Base-by-base conservation (phyloP, 2,329 filamentous ascomycete species). In the Calonectria pseudoreteaudii region DNA sequence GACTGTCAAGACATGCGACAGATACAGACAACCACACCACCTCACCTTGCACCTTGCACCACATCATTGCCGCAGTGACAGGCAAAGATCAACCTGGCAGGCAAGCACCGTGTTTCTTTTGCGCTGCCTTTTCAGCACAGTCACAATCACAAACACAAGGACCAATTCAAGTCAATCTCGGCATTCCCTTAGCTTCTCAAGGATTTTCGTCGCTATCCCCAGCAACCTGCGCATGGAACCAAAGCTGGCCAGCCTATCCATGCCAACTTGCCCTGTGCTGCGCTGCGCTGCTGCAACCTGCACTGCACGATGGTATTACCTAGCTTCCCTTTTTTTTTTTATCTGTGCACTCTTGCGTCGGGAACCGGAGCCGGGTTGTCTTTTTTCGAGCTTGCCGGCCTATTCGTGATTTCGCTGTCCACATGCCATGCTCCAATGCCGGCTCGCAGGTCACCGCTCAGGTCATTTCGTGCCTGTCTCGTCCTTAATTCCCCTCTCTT, bases 361-460 rank as follows among this genome's bases (percentile, higher is more conserved):
- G 31, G 44, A 77, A 70, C 70, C 69, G 60, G 71, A 68, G 70
- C 66, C 71, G 41, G 68, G 71, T 65, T n/a, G n/a, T n/a, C n/a
- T n/a, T 50, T 64, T 58, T 26, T 28, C 28, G 23, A 30, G 36
- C 47, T 36, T 66, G 60, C 50, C 53, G 38, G 41, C 30, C 53
- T 68, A 34, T 36, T 44, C 56, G n/a, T 53, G 31, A 36, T 52
- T 60, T 67, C 31, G 28, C 34, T 26, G 23, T 56, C 49, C 68
- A 34, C 38, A 50, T 62, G 52, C 53, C 66, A 50, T 68, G 64
- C 44, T 44, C 56, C 44, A 65, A 38, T 68, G 56, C 53, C 50
- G 64, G 13, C 50, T 53, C 34, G 56, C 56, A 26, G 67, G 50
- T 70, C 34, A 60, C 41, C 44, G 56, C 67, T 69, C 70, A 44